These are phyloP conservation scores for Naegleria fowleri DNA, from an alignment of 208 protist genomes.

Conservation along the genomic window DNA sequence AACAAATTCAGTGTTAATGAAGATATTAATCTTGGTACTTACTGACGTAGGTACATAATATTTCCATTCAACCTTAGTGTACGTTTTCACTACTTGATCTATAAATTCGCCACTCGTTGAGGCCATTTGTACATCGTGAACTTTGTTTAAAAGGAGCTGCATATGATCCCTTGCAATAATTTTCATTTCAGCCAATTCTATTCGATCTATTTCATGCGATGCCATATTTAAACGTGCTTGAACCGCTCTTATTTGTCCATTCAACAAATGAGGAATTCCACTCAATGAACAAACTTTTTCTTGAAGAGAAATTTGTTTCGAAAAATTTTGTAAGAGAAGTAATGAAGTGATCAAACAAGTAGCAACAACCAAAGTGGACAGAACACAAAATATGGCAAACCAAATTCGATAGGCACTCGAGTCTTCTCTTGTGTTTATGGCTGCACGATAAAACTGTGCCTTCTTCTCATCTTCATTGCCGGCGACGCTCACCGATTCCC, in stretches of 20 bases:
- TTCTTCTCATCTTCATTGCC: background rate
- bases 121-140: background rate
- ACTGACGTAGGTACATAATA: background rate
- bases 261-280: background rate
- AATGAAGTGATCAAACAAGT: background rate
- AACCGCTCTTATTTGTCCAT: background rate
- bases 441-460: background rate
- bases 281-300: background rate
- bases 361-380: background rate
- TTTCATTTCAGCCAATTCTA: background rate
- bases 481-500: background rate
- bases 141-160: background rate
- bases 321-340: background rate
- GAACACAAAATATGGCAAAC: background rate
- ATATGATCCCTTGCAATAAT: background rate
- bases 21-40: too few relatives aligned
- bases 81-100: background rate
- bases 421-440: background rate
- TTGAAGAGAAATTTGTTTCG: background rate
- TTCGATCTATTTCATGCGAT: background rate
- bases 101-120: background rate
- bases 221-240: background rate
- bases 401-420: background rate
- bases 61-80: background rate
- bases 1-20: too few relatives aligned